Base-by-base conservation (phyloP, 2,329 filamentous ascomycete genomes). In the Curvularia sp. region DNA sequence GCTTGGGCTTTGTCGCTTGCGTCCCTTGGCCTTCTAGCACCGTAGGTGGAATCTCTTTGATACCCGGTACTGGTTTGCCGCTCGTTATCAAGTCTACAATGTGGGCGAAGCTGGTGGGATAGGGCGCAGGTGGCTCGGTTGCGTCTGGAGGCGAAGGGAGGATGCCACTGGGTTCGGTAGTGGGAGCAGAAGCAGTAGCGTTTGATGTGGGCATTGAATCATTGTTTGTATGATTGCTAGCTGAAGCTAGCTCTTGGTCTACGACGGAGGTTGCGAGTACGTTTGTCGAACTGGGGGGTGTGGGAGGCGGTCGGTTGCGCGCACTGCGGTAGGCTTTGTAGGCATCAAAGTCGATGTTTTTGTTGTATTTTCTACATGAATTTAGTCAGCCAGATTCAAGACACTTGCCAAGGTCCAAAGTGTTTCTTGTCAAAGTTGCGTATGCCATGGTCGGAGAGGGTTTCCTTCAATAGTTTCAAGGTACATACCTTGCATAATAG, bases 21-120 rank as follows among this genome's bases (percentile, higher is more conserved):
- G 84, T 85, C 60, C 90, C 89, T 60, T 91, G 85, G 4, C 89
- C 89, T 53, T 87, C 83, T 20, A 93, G 82, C 5, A 97, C 82
- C 0, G 89, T 95, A 65, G 92, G 86, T 4, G 93, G 92, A 53
- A 97, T 94, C 63, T 96, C 87, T 66, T 88, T 88, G 70, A 97
- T 96, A 0, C 93, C 93, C 1, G 93, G 92, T 43, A 97, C 89
- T 0, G 91, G 89, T 67, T 92, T 88, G 53, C 92, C 92, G 28
- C 87, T 88, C 24, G 91, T 91, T 53, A 97, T 91, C 54, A 96
- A 85, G 69, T 92, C 89, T 55, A 96, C 89, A 61, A 97, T 92
- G 65, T 94, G 88, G 7, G 91, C 89, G 76, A 97, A 97, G 1
- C 88, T 89, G 49, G 88, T 88, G 3, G 93, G 93, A 69, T 96